Evolutionary conservation across 257 asterid genomes (phyloP), one percentile per base, ranked within the genome.

Genomic region (Voacanga thouarsii): DNA sequence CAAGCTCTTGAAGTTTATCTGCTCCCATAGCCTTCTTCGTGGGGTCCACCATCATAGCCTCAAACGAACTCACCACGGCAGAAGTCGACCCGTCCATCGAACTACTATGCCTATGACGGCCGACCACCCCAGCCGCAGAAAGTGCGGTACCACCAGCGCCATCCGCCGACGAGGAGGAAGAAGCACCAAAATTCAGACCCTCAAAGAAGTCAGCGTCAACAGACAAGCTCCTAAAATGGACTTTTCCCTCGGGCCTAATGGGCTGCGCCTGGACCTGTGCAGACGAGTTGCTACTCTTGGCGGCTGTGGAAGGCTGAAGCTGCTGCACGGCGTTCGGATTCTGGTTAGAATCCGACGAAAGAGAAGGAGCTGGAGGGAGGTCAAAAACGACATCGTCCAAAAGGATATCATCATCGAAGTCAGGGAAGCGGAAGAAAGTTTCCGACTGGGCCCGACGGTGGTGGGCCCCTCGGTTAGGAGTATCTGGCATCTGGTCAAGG

Each of bases 361-460:
- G 84, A 3, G 87, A 75, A 9, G 92, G 87, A 12, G 83, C 83
- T 65, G 76, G 84, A 67, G 60, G 82, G 65, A 89, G 87, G 87
- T 89, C 93, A 0, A 86, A 82, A 2, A 87, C 86, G 45, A 85
- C 95, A 77, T 88, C 92, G 82, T 92, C 98, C 24, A 94, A 64
- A 72, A 88, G 83, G 80, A 89, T 83, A 12, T 85, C 89, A 72
- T 90, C 96, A 81, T 92, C 96, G 75, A 89, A 80, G 85, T 89
- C 94, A 0, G 91, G 90, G 85, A 90, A 89, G 1, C 94, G 98
- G 90, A 88, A 89, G 85, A 92, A 90, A 80, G 93, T 89, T 82
- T 94, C 98, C 12, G 98, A 94, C 30, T 87, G 97, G 77, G 97
- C 89, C 3, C 97, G 93, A 75, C 98, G 98, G 87, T 94, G 98